phyloP scores from a whole-genome alignment of 306 rosid genomes.

The Inga laurina region DNA sequence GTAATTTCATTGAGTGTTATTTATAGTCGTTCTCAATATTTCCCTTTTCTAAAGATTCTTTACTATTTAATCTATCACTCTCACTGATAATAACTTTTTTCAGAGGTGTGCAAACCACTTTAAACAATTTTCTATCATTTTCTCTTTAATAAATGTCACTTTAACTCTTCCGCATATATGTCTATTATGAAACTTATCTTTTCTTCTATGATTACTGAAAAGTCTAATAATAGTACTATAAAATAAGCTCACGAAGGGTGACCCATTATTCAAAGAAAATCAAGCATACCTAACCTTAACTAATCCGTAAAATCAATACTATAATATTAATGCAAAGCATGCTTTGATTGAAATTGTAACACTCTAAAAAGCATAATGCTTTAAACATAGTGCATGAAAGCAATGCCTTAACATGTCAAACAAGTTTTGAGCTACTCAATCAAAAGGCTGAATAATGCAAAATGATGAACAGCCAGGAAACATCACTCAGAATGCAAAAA shows the following conservation, averaged over 20 bases:
- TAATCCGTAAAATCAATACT: background rate
- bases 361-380: background rate
- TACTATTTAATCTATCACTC: too few relatives aligned
- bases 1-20: too few relatives aligned
- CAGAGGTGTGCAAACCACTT: accelerated
- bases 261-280: background rate
- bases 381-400: background rate
- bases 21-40: too few relatives aligned
- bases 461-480: slow-evolving; percentile 29
- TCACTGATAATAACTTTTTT: too few relatives aligned
- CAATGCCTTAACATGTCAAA: background rate
- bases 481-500: background rate
- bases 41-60: too few relatives aligned
- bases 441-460: slow-evolving; percentile 4
- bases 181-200: too few relatives aligned
- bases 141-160: too few relatives aligned
- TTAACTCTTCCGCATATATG: too few relatives aligned
- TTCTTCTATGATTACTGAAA: too few relatives aligned
- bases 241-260: too few relatives aligned
- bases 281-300: background rate
- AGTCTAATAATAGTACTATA: too few relatives aligned
- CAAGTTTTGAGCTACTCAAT: slow-evolving; percentile 12
- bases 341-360: background rate
- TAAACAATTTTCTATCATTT: too few relatives aligned
- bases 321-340: background rate